These are phyloP conservation scores for Lophiotrema nucula DNA, from an alignment of 495 filamentous ascomycete species.

Conservation along the genomic window DNA sequence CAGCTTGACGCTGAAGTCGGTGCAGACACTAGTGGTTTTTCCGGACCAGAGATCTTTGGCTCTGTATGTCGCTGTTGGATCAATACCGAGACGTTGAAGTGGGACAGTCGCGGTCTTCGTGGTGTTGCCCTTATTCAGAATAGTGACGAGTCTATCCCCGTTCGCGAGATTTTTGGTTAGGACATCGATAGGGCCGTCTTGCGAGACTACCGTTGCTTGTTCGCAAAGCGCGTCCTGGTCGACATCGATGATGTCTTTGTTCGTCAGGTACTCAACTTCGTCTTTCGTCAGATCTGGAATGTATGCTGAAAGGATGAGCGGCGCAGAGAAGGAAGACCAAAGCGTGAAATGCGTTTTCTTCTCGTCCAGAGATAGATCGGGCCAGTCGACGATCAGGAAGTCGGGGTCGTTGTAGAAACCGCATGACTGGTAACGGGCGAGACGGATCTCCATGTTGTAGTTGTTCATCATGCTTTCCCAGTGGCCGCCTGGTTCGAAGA, in stretches of 20 bases:
- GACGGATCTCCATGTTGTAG: conserved; percentile 41
- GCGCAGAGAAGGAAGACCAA: conserved; percentile 45
- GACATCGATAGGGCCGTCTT: conserved; percentile 31
- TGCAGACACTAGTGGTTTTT: background rate
- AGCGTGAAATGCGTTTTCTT: conserved; percentile 47
- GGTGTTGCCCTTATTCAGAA: conserved; percentile 13
- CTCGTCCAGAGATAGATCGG: conserved; percentile 41
- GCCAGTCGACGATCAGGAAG: conserved; percentile 47
- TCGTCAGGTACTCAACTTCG: conserved; percentile 41
- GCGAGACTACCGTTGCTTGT: conserved; percentile 46
- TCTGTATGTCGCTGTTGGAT: conserved; percentile 5
- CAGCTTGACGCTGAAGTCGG: background rate
- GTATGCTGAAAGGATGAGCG: conserved; percentile 47
- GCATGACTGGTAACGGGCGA: conserved; percentile 46
- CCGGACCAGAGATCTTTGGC: conserved; percentile 22
- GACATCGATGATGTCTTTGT: conserved; percentile 44
- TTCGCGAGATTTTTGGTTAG: conserved; percentile 31
- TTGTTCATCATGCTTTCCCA: conserved; percentile 50
- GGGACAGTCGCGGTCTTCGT: conserved; percentile 3
- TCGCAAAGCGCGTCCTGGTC: conserved; percentile 46
- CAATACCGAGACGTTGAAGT: conserved; percentile 17
- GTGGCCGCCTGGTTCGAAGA: conserved; percentile 32
- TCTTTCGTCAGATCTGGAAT: conserved; percentile 41
- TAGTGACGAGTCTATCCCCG: conserved; percentile 22
- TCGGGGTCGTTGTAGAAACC: conserved; percentile 50